phyloP scores from a whole-genome alignment of 208 protist species.

The Strigomonas galati region DNA sequence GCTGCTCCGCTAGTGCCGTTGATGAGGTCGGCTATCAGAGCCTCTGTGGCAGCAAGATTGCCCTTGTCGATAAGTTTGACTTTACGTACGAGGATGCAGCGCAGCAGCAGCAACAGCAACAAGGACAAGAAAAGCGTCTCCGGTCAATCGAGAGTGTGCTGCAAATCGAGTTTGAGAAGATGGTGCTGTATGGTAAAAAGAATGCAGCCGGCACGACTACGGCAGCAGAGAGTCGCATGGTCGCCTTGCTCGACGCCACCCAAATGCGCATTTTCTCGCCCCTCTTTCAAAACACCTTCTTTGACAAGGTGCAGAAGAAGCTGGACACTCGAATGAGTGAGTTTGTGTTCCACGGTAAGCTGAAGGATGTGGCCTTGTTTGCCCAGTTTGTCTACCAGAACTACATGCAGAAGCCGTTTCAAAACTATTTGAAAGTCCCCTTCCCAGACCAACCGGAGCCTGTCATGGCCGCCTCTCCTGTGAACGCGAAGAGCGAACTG shows the following conservation, averaged over 20 bases:
- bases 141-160: not conserved
- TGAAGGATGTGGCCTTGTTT: not conserved
- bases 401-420: conserved; percentile 4
- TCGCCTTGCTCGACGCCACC: not conserved
- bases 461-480: not conserved
- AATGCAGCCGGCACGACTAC: not conserved
- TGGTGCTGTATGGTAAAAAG: not conserved
- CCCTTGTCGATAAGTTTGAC: not conserved
- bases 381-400: conserved; percentile 1
- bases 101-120: no score
- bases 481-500: not conserved
- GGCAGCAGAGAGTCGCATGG: not conserved
- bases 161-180: not conserved
- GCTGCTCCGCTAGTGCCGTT: not conserved
- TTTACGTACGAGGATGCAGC: not conserved
- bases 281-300: not conserved
- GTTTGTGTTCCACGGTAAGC: conserved; percentile 8
- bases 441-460: conserved; percentile 1
- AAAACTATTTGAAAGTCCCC: not conserved
- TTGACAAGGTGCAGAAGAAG: not conserved
- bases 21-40: not conserved
- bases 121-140: not conserved
- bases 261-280: not conserved
- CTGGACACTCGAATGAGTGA: conserved; percentile 1
- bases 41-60: not conserved